Evolutionary conservation across 2,329 filamentous ascomycete genomes (phyloP).

Genomic region (Aspergillus quadricinctus): DNA sequence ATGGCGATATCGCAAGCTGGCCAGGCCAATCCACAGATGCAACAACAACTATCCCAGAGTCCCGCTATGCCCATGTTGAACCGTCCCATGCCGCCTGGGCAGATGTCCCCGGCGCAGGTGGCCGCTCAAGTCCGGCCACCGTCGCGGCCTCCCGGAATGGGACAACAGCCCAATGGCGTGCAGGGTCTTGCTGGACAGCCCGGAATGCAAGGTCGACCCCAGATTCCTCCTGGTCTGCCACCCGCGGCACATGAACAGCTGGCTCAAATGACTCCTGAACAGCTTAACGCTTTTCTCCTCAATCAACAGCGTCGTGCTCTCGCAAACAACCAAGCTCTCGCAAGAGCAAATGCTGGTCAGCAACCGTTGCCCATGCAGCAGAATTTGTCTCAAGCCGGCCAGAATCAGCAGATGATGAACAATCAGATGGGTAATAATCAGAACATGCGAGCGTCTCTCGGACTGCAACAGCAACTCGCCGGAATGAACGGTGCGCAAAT

Average conservation of each 20-base stretch:
- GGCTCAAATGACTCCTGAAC: slow-evolving; percentile 32
- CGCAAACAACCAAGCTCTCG: slow-evolving; percentile 28
- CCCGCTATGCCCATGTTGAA: slow-evolving; percentile 42
- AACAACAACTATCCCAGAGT: slow-evolving; percentile 35
- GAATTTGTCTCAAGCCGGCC: slow-evolving; percentile 27
- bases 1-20: slow-evolving; percentile 44
- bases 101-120: slow-evolving; percentile 36
- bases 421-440: slow-evolving; percentile 31
- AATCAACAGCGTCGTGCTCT: slow-evolving; percentile 30
- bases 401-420: slow-evolving; percentile 28
- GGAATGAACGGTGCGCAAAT: slow-evolving; percentile 26
- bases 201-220: slow-evolving; percentile 29
- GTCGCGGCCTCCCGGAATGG: slow-evolving; percentile 31
- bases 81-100: slow-evolving; percentile 36
- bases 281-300: slow-evolving; percentile 29
- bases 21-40: slow-evolving; percentile 38
- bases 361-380: slow-evolving; percentile 28
- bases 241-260: slow-evolving; percentile 33
- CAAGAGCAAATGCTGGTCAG: slow-evolving; percentile 27
- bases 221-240: slow-evolving; percentile 33
- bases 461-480: slow-evolving; percentile 30
- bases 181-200: slow-evolving; percentile 25
- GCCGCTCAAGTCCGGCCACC: slow-evolving; percentile 31
- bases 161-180: slow-evolving; percentile 25
- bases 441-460: slow-evolving; percentile 32